Evolutionary conservation across 495 filamentous ascomycete genomes (phyloP).

Genomic region (Annulohypoxylon nitens): DNA sequence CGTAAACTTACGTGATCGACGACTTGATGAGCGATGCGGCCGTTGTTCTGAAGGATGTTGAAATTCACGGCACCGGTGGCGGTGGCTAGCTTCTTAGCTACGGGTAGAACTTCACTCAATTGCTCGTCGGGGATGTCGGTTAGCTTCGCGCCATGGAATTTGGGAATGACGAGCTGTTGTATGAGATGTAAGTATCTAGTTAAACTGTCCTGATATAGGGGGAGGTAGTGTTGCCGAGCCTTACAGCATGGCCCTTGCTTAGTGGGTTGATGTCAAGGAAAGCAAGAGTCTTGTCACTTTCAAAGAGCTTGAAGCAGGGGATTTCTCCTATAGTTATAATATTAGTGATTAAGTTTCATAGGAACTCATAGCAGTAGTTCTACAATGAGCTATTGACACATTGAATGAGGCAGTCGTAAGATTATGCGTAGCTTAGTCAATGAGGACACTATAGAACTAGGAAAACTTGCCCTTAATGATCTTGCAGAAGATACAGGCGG

Average conservation of each 20-base stretch:
- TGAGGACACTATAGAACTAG: neutral
- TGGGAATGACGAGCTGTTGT: constrained; percentile 91
- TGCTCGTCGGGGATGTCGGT: constrained; percentile 93
- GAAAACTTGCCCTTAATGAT: constrained; percentile 85
- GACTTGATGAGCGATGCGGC: constrained; percentile 89
- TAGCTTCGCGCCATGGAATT: constrained; percentile 92
- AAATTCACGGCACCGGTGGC: constrained; percentile 83
- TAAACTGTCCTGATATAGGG: neutral
- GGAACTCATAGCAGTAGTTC: neutral
- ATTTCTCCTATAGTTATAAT: constrained; percentile 77
- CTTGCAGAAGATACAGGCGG: constrained; percentile 96
- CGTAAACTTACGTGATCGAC: constrained; percentile 88
- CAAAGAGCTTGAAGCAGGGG: constrained; percentile 94
- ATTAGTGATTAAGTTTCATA: constrained; percentile 36
- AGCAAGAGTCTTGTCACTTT: constrained; percentile 91
- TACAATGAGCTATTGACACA: neutral
- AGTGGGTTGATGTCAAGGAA: constrained; percentile 97
- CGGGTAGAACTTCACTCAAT: constrained; percentile 85
- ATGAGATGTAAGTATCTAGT: neutral
- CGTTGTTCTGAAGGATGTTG: constrained; percentile 98
- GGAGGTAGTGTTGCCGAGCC: constrained; percentile 26
- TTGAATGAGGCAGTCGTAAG: neutral
- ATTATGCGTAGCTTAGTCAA: neutral
- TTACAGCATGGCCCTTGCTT: constrained; percentile 83
- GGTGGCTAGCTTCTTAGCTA: constrained; percentile 87